Percentiles rank a stretch among this genome's conserved stretches.
These are phyloP conservation scores for Cryomyces minteri DNA, from an alignment of 495 filamentous ascomycete genomes.

Conservation along the genomic window DNA sequence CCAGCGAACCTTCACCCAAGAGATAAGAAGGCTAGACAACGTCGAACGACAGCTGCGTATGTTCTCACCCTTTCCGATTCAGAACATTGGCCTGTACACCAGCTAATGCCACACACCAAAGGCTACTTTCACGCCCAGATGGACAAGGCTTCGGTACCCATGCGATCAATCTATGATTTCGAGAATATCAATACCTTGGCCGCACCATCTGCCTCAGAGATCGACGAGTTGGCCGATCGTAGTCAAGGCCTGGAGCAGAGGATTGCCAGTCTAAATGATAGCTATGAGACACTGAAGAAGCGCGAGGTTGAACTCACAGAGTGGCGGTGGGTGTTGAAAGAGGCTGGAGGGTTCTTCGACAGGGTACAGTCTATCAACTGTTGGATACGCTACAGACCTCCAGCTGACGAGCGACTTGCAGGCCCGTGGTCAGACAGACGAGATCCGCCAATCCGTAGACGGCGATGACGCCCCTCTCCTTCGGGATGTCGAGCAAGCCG, in stretches of 20 bases:
- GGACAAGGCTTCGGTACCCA: constrained; percentile 71
- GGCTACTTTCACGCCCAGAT: constrained; percentile 90
- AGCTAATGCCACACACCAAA: constrained; percentile 13
- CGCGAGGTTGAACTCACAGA: constrained; percentile 92
- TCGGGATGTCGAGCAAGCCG: constrained; percentile 54
- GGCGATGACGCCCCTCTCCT: constrained; percentile 45
- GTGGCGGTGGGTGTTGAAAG: constrained; percentile 91
- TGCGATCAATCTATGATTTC: constrained; percentile 73
- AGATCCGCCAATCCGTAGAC: constrained; percentile 82
- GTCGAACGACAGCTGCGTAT: constrained; percentile 91
- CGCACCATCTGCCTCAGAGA: constrained; percentile 76
- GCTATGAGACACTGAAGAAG: constrained; percentile 95
- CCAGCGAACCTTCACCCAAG: constrained; percentile 90
- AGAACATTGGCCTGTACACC: not conserved
- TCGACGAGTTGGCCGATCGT: constrained; percentile 85
- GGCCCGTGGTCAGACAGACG: constrained; percentile 88
- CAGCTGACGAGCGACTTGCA: constrained; percentile 16
- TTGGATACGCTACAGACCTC: not conserved
- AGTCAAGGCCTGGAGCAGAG: constrained; percentile 83
- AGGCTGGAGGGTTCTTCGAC: constrained; percentile 95
- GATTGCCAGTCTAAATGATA: constrained; percentile 81
- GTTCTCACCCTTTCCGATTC: constrained; percentile 13
- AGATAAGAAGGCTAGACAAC: constrained; percentile 93
- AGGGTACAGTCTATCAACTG: constrained; percentile 26
- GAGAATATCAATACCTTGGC: constrained; percentile 49